A percentile compares a stretch with the other conserved stretches of the same genome.
Evolutionary conservation across 2,329 filamentous ascomycete species (phyloP).

Genomic region (Teratosphaeria zuluensis): DNA sequence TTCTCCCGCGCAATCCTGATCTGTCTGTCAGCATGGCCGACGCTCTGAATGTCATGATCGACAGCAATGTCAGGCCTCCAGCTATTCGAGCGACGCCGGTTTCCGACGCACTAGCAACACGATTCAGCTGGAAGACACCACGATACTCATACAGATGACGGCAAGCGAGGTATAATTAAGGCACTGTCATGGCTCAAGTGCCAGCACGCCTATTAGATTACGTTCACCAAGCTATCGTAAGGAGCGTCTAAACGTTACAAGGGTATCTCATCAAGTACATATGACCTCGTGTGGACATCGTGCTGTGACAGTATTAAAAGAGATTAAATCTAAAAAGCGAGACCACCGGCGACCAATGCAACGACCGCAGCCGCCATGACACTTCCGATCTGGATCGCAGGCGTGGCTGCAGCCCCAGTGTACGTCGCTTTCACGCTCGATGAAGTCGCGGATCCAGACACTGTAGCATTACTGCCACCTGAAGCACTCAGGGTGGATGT

Average conservation of each 20-base stretch:
- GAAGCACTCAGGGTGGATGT: not conserved
- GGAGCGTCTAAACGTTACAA: not conserved
- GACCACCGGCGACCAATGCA: not conserved
- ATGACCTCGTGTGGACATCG: not conserved
- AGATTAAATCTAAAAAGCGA: not conserved
- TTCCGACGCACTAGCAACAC: too few species aligned
- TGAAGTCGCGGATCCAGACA: not conserved
- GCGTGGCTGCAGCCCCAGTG: not conserved
- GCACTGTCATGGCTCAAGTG: not conserved
- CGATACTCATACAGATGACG: too few species aligned
- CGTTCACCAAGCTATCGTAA: not conserved
- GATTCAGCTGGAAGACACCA: too few species aligned
- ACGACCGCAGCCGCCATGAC: not conserved
- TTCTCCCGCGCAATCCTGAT: too few species aligned
- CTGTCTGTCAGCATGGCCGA: too few species aligned
- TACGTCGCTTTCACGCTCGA: not conserved
- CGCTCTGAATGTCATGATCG: too few species aligned
- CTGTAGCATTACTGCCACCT: not conserved
- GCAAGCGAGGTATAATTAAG: not conserved
- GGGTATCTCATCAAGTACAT: not conserved
- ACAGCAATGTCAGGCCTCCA: too few species aligned
- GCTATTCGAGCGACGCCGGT: not conserved
- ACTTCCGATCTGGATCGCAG: not conserved
- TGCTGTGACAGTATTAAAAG: not conserved
- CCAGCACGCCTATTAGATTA: not conserved